Percentiles rank a stretch among this genome's conserved stretches.
phyloP scores from a whole-genome alignment of 768 basidiomycete species.

The Sarcomyxa edulis region DNA sequence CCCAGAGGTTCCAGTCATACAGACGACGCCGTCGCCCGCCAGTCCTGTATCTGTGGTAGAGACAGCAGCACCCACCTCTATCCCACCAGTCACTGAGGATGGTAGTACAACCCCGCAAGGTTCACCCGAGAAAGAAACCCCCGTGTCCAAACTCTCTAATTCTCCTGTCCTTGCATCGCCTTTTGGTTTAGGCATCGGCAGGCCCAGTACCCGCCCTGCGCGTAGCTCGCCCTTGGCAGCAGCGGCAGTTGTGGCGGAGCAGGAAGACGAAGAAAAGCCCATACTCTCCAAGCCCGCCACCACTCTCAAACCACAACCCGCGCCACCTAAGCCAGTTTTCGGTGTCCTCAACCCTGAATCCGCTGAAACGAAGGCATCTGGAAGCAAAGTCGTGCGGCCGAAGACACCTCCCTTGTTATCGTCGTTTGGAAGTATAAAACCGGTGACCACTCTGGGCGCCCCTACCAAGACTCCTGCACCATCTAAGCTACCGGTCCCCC shows the following conservation, averaged over 20 bases:
- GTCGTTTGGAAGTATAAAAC: slow-evolving; percentile 17
- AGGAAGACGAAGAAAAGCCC: slow-evolving; percentile 27
- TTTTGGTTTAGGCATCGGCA: slow-evolving; percentile 43
- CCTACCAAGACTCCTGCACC: too few species aligned
- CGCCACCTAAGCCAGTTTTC: slow-evolving; percentile 33
- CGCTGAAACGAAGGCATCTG: slow-evolving; percentile 14
- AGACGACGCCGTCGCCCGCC: slow-evolving; percentile 27
- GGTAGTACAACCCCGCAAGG: slow-evolving; percentile 60
- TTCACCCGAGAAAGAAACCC: slow-evolving; percentile 46
- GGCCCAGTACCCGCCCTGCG: slow-evolving; percentile 59
- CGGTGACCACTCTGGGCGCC: too few species aligned
- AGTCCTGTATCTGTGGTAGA: slow-evolving; percentile 14
- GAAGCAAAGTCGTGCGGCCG: slow-evolving; percentile 28
- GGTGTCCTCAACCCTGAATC: slow-evolving; percentile 20
- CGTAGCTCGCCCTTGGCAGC: slow-evolving; percentile 77
- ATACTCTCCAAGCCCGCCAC: slow-evolving; percentile 8
- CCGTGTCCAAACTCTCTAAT: slow-evolving; percentile 30
- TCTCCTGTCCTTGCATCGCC: slow-evolving; percentile 29
- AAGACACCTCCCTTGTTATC: slow-evolving; percentile 46
- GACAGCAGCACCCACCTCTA: slow-evolving; percentile 13
- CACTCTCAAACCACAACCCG: slow-evolving; percentile 27
- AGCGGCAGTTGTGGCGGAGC: slow-evolving; percentile 38
- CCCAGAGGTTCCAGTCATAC: slow-evolving; percentile 39
- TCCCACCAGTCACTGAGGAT: slow-evolving; percentile 29
- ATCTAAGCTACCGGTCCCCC: too few species aligned